Evolutionary conservation across 176 grass and related monocot species (phyloP).

Genomic region (Secale cereale): DNA sequence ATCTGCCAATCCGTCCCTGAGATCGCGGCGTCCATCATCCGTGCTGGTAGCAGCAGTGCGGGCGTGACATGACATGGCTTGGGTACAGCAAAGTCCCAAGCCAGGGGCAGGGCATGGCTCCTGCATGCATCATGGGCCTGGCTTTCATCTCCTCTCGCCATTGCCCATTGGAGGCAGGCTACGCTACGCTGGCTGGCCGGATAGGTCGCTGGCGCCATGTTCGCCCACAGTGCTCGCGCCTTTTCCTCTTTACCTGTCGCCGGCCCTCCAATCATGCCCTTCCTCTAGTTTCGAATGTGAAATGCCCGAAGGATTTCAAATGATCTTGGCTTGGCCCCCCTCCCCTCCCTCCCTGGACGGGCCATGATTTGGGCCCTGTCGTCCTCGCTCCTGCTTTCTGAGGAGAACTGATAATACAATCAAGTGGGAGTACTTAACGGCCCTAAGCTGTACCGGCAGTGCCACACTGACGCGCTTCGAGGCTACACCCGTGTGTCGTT

Average conservation of each 20-base stretch:
- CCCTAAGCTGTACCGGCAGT: too few species aligned
- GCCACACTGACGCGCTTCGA: too few species aligned
- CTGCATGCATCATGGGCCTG: background rate
- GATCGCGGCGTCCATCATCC: background rate
- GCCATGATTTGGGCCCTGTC: too few species aligned
- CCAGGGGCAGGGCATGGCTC: background rate
- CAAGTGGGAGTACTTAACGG: too few species aligned
- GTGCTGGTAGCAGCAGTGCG: background rate
- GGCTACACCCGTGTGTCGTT: too few species aligned
- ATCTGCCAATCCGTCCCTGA: background rate
- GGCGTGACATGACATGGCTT: background rate
- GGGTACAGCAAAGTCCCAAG: background rate
- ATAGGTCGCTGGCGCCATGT: constrained; percentile 12
- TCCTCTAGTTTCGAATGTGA: background rate
- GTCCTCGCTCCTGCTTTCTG: too few species aligned
- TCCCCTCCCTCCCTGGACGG: too few species aligned
- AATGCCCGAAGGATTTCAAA: too few species aligned
- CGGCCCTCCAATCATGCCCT: constrained; percentile 29
- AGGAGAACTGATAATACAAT: too few species aligned
- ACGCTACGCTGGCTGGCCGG: background rate
- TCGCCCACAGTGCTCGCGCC: background rate
- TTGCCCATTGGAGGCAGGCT: background rate
- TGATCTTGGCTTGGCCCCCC: too few species aligned
- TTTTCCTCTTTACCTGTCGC: constrained; percentile 38
- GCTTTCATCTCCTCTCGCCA: background rate